These are phyloP conservation scores for Aspergillus sp. DNA, from an alignment of 2,329 filamentous ascomycete genomes.

Conservation along the genomic window DNA sequence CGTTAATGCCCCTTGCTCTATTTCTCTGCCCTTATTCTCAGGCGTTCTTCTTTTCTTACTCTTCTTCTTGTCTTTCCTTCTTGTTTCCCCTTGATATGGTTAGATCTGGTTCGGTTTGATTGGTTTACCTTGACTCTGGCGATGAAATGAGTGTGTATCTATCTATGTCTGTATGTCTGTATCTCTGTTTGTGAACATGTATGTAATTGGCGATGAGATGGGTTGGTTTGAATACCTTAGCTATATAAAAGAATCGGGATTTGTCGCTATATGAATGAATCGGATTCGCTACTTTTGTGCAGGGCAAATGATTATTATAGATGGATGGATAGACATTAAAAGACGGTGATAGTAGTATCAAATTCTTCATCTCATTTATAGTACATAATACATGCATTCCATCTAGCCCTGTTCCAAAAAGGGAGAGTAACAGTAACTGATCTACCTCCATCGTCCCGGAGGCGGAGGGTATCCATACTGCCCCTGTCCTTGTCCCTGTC, in stretches of 20 bases:
- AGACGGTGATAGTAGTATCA: background rate
- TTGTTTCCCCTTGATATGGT: too few species aligned
- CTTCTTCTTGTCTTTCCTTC: too few species aligned
- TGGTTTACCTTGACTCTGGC: too few species aligned
- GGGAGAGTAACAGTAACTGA: background rate
- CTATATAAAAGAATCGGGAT: background rate
- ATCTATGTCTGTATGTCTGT: background rate
- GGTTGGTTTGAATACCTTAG: background rate
- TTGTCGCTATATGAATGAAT: background rate
- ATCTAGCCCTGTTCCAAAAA: background rate
- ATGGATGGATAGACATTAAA: background rate
- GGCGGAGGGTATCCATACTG: slow-evolving; percentile 12
- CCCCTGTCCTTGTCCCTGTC: background rate
- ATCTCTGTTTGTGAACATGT: background rate
- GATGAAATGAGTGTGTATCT: too few species aligned
- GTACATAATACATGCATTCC: background rate
- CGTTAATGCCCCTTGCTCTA: background rate
- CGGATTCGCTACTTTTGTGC: background rate
- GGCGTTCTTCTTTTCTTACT: too few species aligned
- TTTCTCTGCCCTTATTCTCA: too few species aligned
- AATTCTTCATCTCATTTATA: background rate
- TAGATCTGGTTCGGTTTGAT: too few species aligned
- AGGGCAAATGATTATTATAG: too few species aligned
- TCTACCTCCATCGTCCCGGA: slow-evolving; percentile 19
- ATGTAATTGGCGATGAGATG: too few species aligned